Evolutionary conservation across 129 eudicot genomes (phyloP), one percentile per base, ranked within the genome.

Genomic region (Artemisia argyi): DNA sequence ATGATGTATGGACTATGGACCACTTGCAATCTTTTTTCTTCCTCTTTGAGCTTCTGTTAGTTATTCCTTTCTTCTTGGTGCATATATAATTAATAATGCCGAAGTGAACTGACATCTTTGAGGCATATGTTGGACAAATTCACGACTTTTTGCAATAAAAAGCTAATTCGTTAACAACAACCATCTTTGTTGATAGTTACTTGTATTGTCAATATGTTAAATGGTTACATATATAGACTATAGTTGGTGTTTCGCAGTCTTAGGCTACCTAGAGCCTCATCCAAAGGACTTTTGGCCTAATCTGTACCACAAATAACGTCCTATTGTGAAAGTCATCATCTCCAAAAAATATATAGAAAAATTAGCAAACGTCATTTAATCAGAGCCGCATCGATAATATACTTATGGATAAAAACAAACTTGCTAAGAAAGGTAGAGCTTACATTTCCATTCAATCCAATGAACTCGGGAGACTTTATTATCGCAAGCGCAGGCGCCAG

Each of bases 401-500:
- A 18, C 30, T 30, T 6, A 70, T 54, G 74, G 3, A 55, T 35
- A 54, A 18, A 72, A 53, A 65, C 71, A 64, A 52, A 12, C 5
- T 13, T 7, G 56, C 61, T 59, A 12, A 66, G 19, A 28, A 28
- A 70, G 13, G 15, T 48, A 52, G 17, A 81, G 66, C 91, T 73
- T 89, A 90, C 98, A 85, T 90, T 90, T 84, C 87, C 96, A 77
- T 79, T 85, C 50, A 94, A 81, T 54, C 87, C 91, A 74, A 83
- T 68, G 65, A 93, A 89, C 81, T 93, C 97, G 0, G 98, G 90
- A 42, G 98, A 94, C 73, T 94, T 90, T 57, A 94, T 94, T 68
- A 94, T 84, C 5, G 96, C 98, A 69, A 94, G 96, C 3, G 86
- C 97, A 12, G 98, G 98, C 72, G 98, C 98, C 73, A 93, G 91